Evolutionary conservation across 1,139 yeast genomes (phyloP).

Genomic region (Pichia sp.): DNA sequence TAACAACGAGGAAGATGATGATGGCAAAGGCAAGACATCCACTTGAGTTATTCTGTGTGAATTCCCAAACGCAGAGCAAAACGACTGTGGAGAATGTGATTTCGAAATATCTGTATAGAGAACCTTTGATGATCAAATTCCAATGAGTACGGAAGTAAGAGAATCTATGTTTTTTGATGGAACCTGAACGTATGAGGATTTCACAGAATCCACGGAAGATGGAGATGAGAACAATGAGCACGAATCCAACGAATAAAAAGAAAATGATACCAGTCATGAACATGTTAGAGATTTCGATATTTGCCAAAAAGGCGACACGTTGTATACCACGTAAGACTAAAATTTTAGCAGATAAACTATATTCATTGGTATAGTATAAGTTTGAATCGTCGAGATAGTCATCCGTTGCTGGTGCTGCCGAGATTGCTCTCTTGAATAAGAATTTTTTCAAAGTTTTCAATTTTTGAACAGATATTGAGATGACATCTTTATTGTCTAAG

Average conservation of each 20-base stretch:
- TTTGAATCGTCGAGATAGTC: slow-evolving; percentile 42
- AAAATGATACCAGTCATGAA: slow-evolving; percentile 85
- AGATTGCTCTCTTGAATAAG: slow-evolving; percentile 23
- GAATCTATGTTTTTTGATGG: slow-evolving; percentile 60
- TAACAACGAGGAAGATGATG: slow-evolving; percentile 47
- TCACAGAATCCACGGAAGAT: slow-evolving; percentile 73
- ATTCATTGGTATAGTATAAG: slow-evolving; percentile 69
- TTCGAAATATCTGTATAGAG: slow-evolving; percentile 72
- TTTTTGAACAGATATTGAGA: slow-evolving; percentile 79
- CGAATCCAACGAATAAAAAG: slow-evolving; percentile 71
- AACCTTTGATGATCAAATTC: slow-evolving; percentile 78
- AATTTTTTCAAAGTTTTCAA: slow-evolving; percentile 20
- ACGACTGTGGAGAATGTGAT: slow-evolving; percentile 84
- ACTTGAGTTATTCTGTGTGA: slow-evolving; percentile 73
- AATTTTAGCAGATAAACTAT: slow-evolving; percentile 53
- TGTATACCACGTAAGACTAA: slow-evolving; percentile 84
- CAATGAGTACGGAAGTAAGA: slow-evolving; percentile 75
- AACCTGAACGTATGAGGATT: slow-evolving; percentile 52
- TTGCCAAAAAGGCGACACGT: slow-evolving; percentile 80
- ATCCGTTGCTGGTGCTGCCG: slow-evolving; percentile 28
- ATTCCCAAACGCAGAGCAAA: slow-evolving; percentile 83
- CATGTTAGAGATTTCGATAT: slow-evolving; percentile 76
- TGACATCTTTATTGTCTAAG: slow-evolving; percentile 45
- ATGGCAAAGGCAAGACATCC: slow-evolving; percentile 74
- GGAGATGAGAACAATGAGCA: slow-evolving; percentile 56